These are phyloP conservation scores for Monosporascus ibericus DNA, from an alignment of 2,329 filamentous ascomycete species.

Conservation along the genomic window DNA sequence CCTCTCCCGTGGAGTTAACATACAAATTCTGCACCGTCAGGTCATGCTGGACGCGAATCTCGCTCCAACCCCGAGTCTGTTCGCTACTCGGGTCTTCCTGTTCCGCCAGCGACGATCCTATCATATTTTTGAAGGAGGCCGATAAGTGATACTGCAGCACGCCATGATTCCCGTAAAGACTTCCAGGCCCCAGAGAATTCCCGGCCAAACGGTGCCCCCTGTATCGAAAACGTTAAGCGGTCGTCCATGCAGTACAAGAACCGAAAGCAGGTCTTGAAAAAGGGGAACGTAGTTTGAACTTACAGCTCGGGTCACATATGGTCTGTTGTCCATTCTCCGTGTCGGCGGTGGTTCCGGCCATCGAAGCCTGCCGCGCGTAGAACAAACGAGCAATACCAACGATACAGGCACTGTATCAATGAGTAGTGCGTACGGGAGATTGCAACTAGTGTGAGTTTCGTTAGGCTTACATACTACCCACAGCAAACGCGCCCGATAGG, in stretches of 20 bases:
- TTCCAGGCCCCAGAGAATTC: background rate
- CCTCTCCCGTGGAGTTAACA: no score
- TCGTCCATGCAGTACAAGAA: background rate
- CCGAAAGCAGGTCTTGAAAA: background rate
- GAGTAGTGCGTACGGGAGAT: background rate
- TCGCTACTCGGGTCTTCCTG: no score
- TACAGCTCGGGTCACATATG: no score
- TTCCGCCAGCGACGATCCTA: no score
- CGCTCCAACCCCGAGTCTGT: no score
- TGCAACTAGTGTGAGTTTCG: background rate
- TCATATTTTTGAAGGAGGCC: background rate
- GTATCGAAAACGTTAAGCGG: background rate
- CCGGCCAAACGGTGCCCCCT: background rate
- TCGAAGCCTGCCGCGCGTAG: background rate
- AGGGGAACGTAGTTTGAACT: no score
- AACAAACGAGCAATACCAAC: background rate
- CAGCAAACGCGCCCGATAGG: background rate
- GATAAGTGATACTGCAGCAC: background rate
- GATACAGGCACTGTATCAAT: background rate
- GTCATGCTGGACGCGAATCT: no score
- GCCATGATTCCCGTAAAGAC: background rate
- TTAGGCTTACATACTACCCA: background rate
- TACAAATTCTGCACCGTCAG: no score
- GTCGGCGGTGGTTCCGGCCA: no score
- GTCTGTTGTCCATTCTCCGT: no score